Percentiles rank a stretch among this genome's conserved stretches.
These are phyloP conservation scores for Aspergillus sp. DNA, from an alignment of 2,329 filamentous ascomycete species.

Conservation along the genomic window DNA sequence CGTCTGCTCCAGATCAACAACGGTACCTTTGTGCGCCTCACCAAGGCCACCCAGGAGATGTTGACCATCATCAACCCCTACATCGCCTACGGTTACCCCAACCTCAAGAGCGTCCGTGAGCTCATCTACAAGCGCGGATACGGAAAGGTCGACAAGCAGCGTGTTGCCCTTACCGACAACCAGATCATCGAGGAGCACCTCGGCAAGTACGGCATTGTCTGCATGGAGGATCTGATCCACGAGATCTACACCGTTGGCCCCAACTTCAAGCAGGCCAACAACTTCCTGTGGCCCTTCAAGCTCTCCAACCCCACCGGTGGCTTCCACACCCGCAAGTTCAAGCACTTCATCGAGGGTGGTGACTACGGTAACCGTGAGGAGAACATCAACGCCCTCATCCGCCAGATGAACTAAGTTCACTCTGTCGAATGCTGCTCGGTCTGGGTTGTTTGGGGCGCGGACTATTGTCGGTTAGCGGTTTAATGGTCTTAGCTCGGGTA, in stretches of 20 bases:
- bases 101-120: conserved; percentile 98
- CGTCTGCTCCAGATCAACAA: conserved; percentile 99
- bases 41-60: conserved; percentile 98
- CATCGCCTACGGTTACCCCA: conserved; percentile 98
- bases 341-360: conserved; percentile 98
- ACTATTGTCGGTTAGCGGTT: conserved; percentile 22
- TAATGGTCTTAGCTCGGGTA: conserved; percentile 23
- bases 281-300: conserved; percentile 99
- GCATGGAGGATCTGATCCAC: conserved; percentile 98
- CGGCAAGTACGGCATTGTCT: conserved; percentile 98
- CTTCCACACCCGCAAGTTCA: conserved; percentile 96
- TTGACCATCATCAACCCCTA: conserved; percentile 98
- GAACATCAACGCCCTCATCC: conserved; percentile 92
- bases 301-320: conserved; percentile 96
- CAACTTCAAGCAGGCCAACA: conserved; percentile 99
- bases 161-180: conserved; percentile 95
- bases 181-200: conserved; percentile 94
- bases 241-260: conserved; percentile 98
- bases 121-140: conserved; percentile 99
- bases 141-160: conserved; percentile 98
- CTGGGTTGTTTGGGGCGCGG: conserved; percentile 35
- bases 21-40: conserved; percentile 95
- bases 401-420: conserved; percentile 88
- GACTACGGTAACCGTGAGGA: conserved; percentile 98
- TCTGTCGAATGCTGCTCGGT: conserved; percentile 14